Conservation (phyloP, 2,329 filamentous ascomycete species). For the Ascosphaera apis region DNA sequence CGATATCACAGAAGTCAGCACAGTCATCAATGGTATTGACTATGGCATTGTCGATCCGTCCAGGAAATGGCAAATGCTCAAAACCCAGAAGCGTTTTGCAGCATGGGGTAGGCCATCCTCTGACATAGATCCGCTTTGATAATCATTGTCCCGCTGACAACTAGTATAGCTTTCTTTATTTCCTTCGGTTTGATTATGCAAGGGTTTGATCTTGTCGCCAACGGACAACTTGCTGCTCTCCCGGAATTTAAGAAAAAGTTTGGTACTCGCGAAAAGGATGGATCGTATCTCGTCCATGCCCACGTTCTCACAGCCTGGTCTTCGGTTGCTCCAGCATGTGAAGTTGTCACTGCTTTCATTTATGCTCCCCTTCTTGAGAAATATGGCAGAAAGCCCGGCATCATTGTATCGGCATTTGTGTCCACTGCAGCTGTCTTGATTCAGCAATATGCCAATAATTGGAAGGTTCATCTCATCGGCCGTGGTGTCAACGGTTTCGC, state of each 20-base stretch:
- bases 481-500: constrained; percentile 11
- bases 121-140: too few species aligned
- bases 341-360: constrained; percentile 10
- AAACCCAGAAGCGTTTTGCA: constrained; percentile 8
- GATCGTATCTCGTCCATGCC: constrained; percentile 11
- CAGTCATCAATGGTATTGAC: constrained; percentile 6
- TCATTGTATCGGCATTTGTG: constrained; percentile 9
- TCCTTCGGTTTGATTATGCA: constrained; percentile 13
- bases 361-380: constrained; percentile 12
- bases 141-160: too few species aligned
- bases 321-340: constrained; percentile 11
- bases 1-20: background rate
- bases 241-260: constrained; percentile 11
- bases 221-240: constrained; percentile 12
- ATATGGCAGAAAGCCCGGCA: constrained; percentile 12
- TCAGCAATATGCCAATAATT: constrained; percentile 11
- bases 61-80: constrained; percentile 13
- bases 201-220: constrained; percentile 12
- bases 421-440: constrained; percentile 12
- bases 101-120: constrained; percentile 9
- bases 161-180: constrained; percentile 10
- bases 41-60: constrained; percentile 7
- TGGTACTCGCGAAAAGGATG: constrained; percentile 9
- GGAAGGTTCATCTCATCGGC: constrained; percentile 11
- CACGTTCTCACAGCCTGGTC: constrained; percentile 12